Conservation (phyloP, 805 yeast genomes). For the Myxozyma nipponensis region DNA sequence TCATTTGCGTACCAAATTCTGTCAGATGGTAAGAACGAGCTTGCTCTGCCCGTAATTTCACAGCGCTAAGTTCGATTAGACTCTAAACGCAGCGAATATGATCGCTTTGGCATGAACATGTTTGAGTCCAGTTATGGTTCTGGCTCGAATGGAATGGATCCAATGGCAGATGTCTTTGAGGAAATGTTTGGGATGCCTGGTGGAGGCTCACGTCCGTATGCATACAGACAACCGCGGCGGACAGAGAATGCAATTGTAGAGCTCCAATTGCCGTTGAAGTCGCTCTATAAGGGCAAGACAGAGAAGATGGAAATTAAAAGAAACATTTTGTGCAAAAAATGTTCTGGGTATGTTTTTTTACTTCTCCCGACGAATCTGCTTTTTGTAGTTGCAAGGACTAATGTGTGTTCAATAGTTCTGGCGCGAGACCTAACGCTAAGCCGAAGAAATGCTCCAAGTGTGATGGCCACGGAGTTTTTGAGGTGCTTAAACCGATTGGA, state of each 20-base stretch:
- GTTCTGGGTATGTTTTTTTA: conserved; percentile 50
- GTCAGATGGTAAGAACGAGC: conserved; percentile 49
- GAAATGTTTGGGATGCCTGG: conserved; percentile 45
- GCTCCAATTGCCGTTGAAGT: conserved; percentile 64
- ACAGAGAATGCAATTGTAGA: conserved; percentile 69
- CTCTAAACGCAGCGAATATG: conserved; percentile 37
- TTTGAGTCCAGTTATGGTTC: conserved; percentile 36
- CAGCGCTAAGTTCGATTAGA: conserved; percentile 5
- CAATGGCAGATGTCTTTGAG: conserved; percentile 60
- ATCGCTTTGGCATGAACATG: conserved; percentile 35
- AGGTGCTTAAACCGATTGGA: conserved; percentile 59
- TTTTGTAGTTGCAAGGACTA: not conserved
- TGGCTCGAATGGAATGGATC: conserved; percentile 35
- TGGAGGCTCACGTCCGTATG: conserved; percentile 30
- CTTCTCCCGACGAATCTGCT: not conserved
- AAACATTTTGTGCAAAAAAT: conserved; percentile 63
- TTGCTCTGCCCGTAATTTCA: not conserved
- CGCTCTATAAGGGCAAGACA: conserved; percentile 74
- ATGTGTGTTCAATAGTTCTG: conserved; percentile 39
- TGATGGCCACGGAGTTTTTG: conserved; percentile 63
- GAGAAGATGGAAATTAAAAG: conserved; percentile 70
- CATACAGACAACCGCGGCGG: conserved; percentile 34
- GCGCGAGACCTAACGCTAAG: conserved; percentile 60
- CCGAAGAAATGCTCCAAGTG: conserved; percentile 60
- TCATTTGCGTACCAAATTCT: conserved; percentile 81